Percentiles rank a stretch among this genome's conserved stretches.
Evolutionary conservation across 768 basidiomycete species (phyloP).

Genomic region (Leccinum variicolor): DNA sequence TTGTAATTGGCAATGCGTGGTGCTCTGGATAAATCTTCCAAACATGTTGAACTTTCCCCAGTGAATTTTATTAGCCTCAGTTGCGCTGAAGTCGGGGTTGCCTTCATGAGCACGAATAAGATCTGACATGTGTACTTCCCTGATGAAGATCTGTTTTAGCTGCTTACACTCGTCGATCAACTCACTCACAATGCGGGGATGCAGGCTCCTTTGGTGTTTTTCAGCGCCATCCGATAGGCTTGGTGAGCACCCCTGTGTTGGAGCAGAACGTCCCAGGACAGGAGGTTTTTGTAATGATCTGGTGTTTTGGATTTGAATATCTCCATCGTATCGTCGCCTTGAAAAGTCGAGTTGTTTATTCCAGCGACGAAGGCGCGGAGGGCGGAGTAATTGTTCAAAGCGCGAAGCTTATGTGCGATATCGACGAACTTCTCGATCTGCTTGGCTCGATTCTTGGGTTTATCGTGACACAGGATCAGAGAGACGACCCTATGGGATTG

Average conservation of each 20-base stretch:
- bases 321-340: conserved; percentile 75
- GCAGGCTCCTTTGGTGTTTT: conserved; percentile 79
- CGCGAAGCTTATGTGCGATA: conserved; percentile 76
- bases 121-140: conserved; percentile 90
- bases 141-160: conserved; percentile 31
- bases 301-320: conserved; percentile 62
- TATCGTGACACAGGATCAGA: conserved; percentile 85
- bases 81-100: conserved; percentile 67
- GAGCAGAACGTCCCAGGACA: conserved; percentile 83
- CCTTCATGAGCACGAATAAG: conserved; percentile 84
- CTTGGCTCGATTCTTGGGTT: conserved; percentile 65
- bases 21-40: conserved; percentile 77
- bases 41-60: conserved; percentile 97
- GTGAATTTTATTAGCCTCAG: conserved; percentile 73
- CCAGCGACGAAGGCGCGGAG: conserved; percentile 93
- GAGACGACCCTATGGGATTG: conserved; percentile 73
- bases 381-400: conserved; percentile 89
- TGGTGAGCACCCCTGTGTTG: conserved; percentile 79
- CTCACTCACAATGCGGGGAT: conserved; percentile 77
- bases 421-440: conserved; percentile 89
- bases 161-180: conserved; percentile 2
- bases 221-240: conserved; percentile 86
- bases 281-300: conserved; percentile 72
- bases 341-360: conserved; percentile 78
- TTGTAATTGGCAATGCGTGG: conserved; percentile 74